Evolutionary conservation across 1,284 basidiomycete species (phyloP), one percentile per base, ranked within the genome.

Genomic region (Rhodotorula sp.): DNA sequence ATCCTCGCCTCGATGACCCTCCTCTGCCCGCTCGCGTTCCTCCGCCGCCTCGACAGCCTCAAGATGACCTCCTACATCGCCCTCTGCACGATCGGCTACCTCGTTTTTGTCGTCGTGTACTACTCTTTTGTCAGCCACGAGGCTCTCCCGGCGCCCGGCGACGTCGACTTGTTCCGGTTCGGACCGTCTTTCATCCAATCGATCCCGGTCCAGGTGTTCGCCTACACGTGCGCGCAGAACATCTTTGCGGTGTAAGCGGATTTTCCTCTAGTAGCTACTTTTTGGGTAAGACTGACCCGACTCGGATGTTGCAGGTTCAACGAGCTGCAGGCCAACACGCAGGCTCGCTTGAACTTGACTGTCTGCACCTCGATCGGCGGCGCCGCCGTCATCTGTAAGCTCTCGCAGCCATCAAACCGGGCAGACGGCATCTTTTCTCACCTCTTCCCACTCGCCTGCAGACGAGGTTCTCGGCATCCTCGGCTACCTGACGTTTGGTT

Each of bases 401-500:
- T 12, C 21, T 23, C 34, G 16, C 7, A 15, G 8, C 38, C 26
- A 18, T 2, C 38, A 19, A 8, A 15, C 31, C n/a, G 7, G 31
- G 0, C 15, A 10, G 18, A 28, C 0, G 23, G 5, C 23, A 19
- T 43, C 38, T 60, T 52, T 8, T 66, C 43, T 86, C 5, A 23
- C 14, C 43, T 89, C 91, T 1, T 86, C 19, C 49, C 49, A 87
- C 2, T 66, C 89, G 48, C 88, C 7, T 1, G 23, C 88, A 21
- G 97, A 97, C 80, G 91, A 95, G 80, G 80, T 91, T 65, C 90
- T 94, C 76, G 90, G 83, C 26, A 81, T 93, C 49, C 88, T 95
- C 76, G 97, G 97, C 1, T 99, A 99, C 81, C 84, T 97, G 56
- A 97, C 95, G 0, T 99, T 99, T 81, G 97, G 97, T 2, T 88